Evolutionary conservation across 257 asterid species (phyloP).

Genomic region (Henckelia pumila): DNA sequence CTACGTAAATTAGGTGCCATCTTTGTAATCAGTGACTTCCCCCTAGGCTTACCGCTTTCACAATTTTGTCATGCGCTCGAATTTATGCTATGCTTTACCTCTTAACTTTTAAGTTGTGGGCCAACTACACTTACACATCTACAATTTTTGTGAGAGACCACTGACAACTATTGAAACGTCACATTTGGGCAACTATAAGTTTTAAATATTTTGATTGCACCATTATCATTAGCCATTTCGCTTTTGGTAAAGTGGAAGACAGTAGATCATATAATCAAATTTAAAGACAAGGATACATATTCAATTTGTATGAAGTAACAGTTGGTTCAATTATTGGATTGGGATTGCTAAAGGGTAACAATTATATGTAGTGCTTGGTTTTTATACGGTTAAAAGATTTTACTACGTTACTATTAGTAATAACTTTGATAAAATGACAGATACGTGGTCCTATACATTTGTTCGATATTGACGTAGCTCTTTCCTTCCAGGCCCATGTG

Average conservation of each 20-base stretch:
- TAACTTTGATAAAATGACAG: too few species aligned
- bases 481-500: not conserved
- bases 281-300: not conserved
- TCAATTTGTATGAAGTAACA: not conserved
- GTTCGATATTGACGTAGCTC: not conserved
- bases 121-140: too few species aligned
- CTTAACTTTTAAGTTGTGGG: not conserved
- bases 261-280: not conserved
- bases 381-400: too few species aligned
- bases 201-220: too few species aligned
- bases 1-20: not conserved
- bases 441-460: not conserved
- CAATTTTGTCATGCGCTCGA: not conserved
- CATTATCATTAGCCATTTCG: not conserved
- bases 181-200: not conserved
- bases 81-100: not conserved
- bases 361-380: not conserved
- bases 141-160: not conserved
- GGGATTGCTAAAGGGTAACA: not conserved
- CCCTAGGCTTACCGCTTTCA: not conserved
- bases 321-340: not conserved
- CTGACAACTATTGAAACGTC: not conserved
- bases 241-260: not conserved
- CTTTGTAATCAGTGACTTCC: not conserved
- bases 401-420: not conserved